phyloP scores from a whole-genome alignment of 2,329 filamentous ascomycete species.

The Thelonectria discophora region DNA sequence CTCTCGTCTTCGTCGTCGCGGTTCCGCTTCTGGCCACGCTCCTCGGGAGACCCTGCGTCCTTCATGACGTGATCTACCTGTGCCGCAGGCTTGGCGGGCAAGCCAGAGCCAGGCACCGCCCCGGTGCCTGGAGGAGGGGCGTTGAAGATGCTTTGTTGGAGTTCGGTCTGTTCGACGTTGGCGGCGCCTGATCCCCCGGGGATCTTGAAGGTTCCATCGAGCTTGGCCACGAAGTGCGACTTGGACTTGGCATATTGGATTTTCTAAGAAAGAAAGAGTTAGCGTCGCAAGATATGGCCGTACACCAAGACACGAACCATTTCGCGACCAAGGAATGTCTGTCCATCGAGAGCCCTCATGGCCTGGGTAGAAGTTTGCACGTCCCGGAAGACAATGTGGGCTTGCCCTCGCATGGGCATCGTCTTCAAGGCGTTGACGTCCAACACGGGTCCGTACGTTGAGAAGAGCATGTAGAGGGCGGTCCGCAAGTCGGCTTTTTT shows the following conservation, averaged over 20 bases:
- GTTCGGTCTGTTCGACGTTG: slow-evolving; percentile 72
- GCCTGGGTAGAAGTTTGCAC: slow-evolving; percentile 92
- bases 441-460: slow-evolving; percentile 90
- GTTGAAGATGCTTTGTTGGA: slow-evolving; percentile 84
- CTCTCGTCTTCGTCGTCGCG: slow-evolving; percentile 74
- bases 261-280: slow-evolving; percentile 65
- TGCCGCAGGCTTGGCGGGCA: slow-evolving; percentile 60
- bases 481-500: slow-evolving; percentile 88
- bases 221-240: slow-evolving; percentile 86
- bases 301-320: slow-evolving; percentile 68
- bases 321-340: slow-evolving; percentile 83
- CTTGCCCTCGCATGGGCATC: slow-evolving; percentile 92
- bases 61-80: slow-evolving; percentile 58
- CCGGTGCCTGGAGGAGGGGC: slow-evolving; percentile 65
- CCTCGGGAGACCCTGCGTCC: slow-evolving; percentile 63
- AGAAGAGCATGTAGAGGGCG: slow-evolving; percentile 91
- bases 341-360: slow-evolving; percentile 87
- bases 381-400: slow-evolving; percentile 90
- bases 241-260: slow-evolving; percentile 91
- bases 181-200: slow-evolving; percentile 64
- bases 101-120: slow-evolving; percentile 50
- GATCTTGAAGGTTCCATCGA: slow-evolving; percentile 88
- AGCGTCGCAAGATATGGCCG: slow-evolving; percentile 4
- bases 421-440: slow-evolving; percentile 93
- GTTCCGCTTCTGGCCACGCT: slow-evolving; percentile 72